phyloP scores from a whole-genome alignment of 352 stramenopile species.

The Globisporangium abappressorium region DNA sequence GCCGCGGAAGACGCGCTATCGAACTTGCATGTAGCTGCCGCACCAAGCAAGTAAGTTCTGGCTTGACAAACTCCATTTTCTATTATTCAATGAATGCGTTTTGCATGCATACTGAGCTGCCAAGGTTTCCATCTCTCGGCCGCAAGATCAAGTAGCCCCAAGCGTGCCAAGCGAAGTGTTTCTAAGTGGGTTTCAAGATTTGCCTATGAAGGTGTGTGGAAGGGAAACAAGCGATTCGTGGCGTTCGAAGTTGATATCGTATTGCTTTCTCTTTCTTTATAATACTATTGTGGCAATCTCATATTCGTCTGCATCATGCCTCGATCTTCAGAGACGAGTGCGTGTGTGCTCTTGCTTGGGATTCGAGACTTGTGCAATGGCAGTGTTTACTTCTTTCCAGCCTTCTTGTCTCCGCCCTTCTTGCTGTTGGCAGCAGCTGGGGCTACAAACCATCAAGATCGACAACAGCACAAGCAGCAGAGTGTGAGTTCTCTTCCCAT shows the following conservation, averaged over 20 bases:
- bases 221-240: background rate
- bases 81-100: background rate
- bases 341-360: background rate
- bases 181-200: background rate
- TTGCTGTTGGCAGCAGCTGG: constrained; percentile 20
- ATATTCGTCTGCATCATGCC: background rate
- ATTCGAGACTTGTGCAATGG: background rate
- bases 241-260: constrained; percentile 2
- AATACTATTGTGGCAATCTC: constrained; percentile 7
- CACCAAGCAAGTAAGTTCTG: constrained; percentile 2
- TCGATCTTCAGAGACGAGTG: background rate
- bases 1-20: constrained; percentile 25
- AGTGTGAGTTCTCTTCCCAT: background rate
- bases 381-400: constrained; percentile 32
- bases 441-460: background rate
- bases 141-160: background rate
- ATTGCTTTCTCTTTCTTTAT: constrained; percentile 11
- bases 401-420: constrained; percentile 41
- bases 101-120: background rate
- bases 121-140: background rate
- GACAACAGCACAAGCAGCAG: background rate
- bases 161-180: background rate
- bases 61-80: background rate
- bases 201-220: background rate
- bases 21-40: constrained; percentile 2